Percentiles rank a stretch among this genome's conserved stretches.
phyloP scores from a whole-genome alignment of 345 rosid species.

The Pelargonium nanum region DNA sequence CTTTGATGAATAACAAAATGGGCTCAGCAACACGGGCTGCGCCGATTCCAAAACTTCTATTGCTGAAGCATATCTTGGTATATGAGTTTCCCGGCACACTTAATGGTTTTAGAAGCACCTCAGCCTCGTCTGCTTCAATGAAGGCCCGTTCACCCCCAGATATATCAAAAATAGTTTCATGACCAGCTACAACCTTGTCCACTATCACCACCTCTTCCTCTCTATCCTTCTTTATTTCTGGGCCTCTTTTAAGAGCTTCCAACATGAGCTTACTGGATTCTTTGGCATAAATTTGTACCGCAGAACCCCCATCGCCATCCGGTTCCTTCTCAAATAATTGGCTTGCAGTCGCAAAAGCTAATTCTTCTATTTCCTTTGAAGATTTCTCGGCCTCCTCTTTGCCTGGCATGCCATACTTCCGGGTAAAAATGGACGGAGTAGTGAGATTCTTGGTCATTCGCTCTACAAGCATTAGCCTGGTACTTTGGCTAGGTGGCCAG shows the following conservation, averaged over 20 bases:
- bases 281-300: conserved; percentile 2
- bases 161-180: neutral
- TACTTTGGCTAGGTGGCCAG: conserved; percentile 4
- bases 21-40: conserved; percentile 3
- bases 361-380: conserved; percentile 1
- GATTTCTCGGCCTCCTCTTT: conserved; percentile 2
- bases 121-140: conserved; percentile 1
- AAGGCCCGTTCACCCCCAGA: conserved; percentile 1
- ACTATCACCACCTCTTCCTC: neutral
- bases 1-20: neutral
- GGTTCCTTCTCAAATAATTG: neutral
- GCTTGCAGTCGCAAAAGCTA: neutral
- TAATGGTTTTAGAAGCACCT: neutral
- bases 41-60: conserved; percentile 1
- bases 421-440: neutral
- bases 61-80: neutral
- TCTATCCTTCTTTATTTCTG: neutral
- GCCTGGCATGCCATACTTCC: neutral
- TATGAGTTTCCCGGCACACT: conserved; percentile 2
- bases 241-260: conserved; percentile 2
- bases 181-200: too few species aligned
- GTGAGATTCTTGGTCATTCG: conserved; percentile 3
- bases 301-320: conserved; percentile 2
- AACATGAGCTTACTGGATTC: conserved; percentile 6
- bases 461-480: conserved; percentile 3